Evolutionary conservation across 2,329 filamentous ascomycete species (phyloP).

Genomic region (Colletotrichum tamarilloi): DNA sequence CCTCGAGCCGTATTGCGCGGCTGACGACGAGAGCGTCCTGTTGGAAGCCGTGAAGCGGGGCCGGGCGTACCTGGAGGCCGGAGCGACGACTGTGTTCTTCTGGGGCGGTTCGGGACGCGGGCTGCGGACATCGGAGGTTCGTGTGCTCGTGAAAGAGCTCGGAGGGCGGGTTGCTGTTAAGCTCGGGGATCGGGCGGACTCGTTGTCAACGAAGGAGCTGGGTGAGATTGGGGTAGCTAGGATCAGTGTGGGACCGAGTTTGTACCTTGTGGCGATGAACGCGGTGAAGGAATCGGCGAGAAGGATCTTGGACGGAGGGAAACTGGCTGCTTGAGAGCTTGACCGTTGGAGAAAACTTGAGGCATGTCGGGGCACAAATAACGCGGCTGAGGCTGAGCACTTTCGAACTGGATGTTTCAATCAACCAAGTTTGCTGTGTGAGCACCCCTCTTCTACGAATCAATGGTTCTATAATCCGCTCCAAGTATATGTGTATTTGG

Average conservation of each 20-base stretch:
- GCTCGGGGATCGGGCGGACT: conserved; percentile 48
- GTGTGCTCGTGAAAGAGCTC: conserved; percentile 58
- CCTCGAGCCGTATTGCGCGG: conserved; percentile 42
- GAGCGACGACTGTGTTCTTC: conserved; percentile 69
- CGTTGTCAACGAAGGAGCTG: conserved; percentile 56
- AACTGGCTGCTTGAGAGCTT: conserved; percentile 9
- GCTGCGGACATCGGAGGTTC: conserved; percentile 58
- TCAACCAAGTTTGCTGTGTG: background rate
- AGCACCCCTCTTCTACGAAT: background rate
- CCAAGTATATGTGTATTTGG: background rate
- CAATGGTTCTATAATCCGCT: background rate
- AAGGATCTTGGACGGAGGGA: conserved; percentile 43
- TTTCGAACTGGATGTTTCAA: background rate
- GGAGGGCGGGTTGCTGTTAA: conserved; percentile 62
- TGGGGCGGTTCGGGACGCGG: conserved; percentile 63
- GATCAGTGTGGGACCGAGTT: conserved; percentile 63
- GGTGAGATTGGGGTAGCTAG: conserved; percentile 63
- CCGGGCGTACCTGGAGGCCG: conserved; percentile 66
- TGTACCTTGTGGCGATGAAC: conserved; percentile 55
- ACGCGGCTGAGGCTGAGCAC: background rate
- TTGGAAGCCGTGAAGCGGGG: conserved; percentile 64
- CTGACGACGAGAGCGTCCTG: conserved; percentile 49
- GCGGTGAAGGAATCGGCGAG: conserved; percentile 48
- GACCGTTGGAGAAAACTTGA: background rate
- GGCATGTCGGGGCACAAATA: background rate